Percentiles rank a stretch among this genome's conserved stretches.
Evolutionary conservation across 2,329 filamentous ascomycete genomes (phyloP).

Genomic region (Tolypocladium ovalisporum): DNA sequence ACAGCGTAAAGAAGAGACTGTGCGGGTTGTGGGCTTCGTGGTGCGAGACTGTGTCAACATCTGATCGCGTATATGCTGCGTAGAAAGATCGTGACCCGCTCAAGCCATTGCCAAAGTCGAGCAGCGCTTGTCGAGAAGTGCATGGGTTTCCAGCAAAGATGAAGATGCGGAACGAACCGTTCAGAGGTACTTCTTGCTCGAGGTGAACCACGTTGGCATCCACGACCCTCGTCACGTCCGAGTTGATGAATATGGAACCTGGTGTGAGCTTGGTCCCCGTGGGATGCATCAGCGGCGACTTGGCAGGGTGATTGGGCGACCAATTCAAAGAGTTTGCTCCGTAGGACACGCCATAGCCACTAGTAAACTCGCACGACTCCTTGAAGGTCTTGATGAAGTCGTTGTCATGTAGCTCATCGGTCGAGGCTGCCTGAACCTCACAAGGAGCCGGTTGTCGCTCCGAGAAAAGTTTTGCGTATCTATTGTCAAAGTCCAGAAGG

Average conservation of each 20-base stretch:
- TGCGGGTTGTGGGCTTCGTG: conserved; percentile 82
- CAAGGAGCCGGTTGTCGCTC: conserved; percentile 60
- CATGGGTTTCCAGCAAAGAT: conserved; percentile 66
- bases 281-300: conserved; percentile 59
- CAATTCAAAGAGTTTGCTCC: conserved; percentile 76
- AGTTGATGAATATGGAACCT: conserved; percentile 65
- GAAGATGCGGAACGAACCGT: conserved; percentile 80
- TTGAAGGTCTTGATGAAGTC: conserved; percentile 87
- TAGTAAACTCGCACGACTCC: conserved; percentile 82
- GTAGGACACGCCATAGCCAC: conserved; percentile 84
- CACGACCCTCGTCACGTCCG: conserved; percentile 74
- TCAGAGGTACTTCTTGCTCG: conserved; percentile 81
- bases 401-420: conserved; percentile 37
- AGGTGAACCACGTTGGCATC: conserved; percentile 86
- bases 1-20: conserved; percentile 69
- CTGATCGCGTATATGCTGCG: conserved; percentile 48
- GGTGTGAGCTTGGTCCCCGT: conserved; percentile 54
- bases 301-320: conserved; percentile 60
- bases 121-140: conserved; percentile 50
- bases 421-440: conserved; percentile 59
- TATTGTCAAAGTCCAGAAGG: conserved; percentile 76
- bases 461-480: conserved; percentile 85
- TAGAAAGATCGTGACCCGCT: conserved; percentile 62
- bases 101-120: conserved; percentile 58
- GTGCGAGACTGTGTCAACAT: conserved; percentile 53